Evolutionary conservation across 1,284 basidiomycete species (phyloP).

Genomic region (Vanrija pseudolonga): DNA sequence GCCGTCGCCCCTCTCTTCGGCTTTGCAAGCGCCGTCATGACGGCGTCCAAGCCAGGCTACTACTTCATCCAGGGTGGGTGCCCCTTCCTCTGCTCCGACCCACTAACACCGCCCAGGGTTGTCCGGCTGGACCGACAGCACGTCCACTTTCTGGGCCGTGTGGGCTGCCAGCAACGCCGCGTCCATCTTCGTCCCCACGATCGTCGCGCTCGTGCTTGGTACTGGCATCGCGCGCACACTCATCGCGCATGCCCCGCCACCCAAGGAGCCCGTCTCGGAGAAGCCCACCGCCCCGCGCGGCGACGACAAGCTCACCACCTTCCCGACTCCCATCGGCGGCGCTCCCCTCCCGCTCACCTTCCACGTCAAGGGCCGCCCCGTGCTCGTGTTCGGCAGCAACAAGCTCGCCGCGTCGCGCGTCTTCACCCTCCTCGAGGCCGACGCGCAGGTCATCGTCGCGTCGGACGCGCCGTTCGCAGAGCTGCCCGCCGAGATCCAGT

Average conservation of each 20-base stretch:
- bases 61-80: constrained; percentile 66
- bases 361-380: constrained; percentile 53
- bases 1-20: constrained; percentile 61
- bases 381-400: constrained; percentile 72
- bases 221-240: constrained; percentile 28
- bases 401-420: constrained; percentile 74
- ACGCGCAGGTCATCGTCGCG: constrained; percentile 67
- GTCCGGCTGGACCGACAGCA: too few species aligned
- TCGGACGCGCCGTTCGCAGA: constrained; percentile 42
- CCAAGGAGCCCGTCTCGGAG: not conserved
- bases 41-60: constrained; percentile 76
- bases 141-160: constrained; percentile 55
- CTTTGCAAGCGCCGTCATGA: constrained; percentile 68
- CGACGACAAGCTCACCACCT: constrained; percentile 14
- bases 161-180: constrained; percentile 73
- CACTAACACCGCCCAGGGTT: too few species aligned
- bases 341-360: constrained; percentile 79
- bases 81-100: too few species aligned
- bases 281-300: not conserved
- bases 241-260: not conserved
- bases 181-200: constrained; percentile 38
- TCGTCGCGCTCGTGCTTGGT: constrained; percentile 31
- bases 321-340: constrained; percentile 51
- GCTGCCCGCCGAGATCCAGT: constrained; percentile 68
- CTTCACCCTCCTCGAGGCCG: constrained; percentile 77